Evolutionary conservation across 1,284 basidiomycete species (phyloP), one percentile per base, ranked within the genome.

Genomic region (Grifola frondosa): DNA sequence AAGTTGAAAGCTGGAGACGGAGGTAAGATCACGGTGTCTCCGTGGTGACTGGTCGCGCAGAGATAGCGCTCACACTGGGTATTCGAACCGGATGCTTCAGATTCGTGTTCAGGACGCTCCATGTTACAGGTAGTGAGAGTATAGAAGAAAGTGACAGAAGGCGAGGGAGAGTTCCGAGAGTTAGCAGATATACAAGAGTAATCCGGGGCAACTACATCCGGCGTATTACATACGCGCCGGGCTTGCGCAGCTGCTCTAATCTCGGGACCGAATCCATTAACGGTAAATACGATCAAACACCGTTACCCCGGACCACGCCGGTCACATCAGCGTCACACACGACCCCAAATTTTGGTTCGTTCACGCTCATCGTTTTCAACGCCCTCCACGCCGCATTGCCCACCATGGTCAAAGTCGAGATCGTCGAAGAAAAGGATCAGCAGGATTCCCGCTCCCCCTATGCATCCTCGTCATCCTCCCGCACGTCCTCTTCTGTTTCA

Each of bases 361-460:
- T n/a, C 37, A 10, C 16, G 17, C 34, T 22, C 30, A 13, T 11
- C 43, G 30, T 39, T 40, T 33, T 39, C 50, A 35, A 26, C 42
- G 37, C 21, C 45, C 17, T 30, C 42, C 23, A 24, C 50, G 47
- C 48, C 37, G 43, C 45, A 28, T 47, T 46, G 45, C 42, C 49
- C 53, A 68, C 56, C 66, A 89, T 88, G 88, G 88, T 91, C 78
- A 89, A 90, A 58, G 86, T 91, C 53, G 77, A 87, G 68, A 88
- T 89, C 61, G 83, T 89, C 56, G 83, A 87, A 56, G 87, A 88
- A 59, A 83, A 85, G 66, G 82, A 85, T 58, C 62, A 59, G 40
- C 55, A 63, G 38, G 61, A 62, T 37, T 56, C 54, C 52, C 71
- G 68, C 58, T 86, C 83, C 2, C 85, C 84, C 43, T 90, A 90